Conservation (phyloP, 2,329 filamentous ascomycete genomes). For the Coleophoma eucalyptorum region DNA sequence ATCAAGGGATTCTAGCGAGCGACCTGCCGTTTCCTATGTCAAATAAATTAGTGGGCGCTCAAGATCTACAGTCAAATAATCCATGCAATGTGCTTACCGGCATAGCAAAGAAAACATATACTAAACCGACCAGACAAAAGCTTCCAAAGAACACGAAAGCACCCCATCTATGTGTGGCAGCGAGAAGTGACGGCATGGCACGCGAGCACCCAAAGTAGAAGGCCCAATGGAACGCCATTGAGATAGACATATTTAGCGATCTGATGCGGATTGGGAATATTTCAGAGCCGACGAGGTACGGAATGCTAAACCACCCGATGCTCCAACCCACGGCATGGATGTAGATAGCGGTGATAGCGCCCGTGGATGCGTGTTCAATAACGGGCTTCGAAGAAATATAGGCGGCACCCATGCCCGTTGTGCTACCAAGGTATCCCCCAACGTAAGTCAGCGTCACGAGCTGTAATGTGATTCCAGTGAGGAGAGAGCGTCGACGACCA, state of each 20-base stretch:
- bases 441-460: conserved; percentile 26
- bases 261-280: conserved; percentile 71
- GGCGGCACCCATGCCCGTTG: conserved; percentile 18
- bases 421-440: conserved; percentile 26
- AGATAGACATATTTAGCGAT: conserved; percentile 59
- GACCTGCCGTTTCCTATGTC: conserved; percentile 13
- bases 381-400: conserved; percentile 35
- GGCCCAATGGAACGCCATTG: conserved; percentile 40
- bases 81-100: conserved; percentile 12
- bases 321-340: conserved; percentile 65
- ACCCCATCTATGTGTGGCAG: conserved; percentile 26
- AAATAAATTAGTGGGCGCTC: no score
- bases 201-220: conserved; percentile 30
- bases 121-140: conserved; percentile 23
- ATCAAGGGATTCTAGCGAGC: conserved; percentile 17
- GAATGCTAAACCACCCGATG: conserved; percentile 69
- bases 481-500: conserved; percentile 56
- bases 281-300: conserved; percentile 73
- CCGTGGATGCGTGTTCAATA: conserved; percentile 38
- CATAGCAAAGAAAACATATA: conserved; percentile 30
- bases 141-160: conserved; percentile 27
- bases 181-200: conserved; percentile 29
- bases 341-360: conserved; percentile 72
- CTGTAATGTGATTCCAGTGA: conserved; percentile 29
- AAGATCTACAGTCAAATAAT: neutral